A percentile compares a stretch with the other conserved stretches of the same genome.
phyloP scores from a whole-genome alignment of 176 grass and related monocot species.

The Pharus latifolius region DNA sequence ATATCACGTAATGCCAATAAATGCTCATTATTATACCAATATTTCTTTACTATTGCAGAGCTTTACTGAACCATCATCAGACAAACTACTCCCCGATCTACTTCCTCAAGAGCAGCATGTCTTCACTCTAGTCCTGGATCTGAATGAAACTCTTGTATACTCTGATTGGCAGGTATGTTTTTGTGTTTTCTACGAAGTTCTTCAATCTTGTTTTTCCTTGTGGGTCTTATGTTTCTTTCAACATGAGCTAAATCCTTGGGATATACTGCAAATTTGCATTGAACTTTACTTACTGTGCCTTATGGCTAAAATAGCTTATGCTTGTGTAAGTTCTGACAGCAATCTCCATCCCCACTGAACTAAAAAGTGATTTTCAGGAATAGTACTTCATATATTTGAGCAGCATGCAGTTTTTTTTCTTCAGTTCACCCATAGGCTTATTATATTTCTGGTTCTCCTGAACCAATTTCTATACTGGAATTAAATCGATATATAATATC shows the following conservation, averaged over 20 bases:
- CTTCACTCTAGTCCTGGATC: constrained; percentile 89
- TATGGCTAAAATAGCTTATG: neutral
- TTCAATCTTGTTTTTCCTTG: neutral
- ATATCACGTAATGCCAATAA: constrained; percentile 20
- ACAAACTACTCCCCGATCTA: constrained; percentile 96
- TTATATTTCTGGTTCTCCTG: neutral
- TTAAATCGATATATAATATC: neutral
- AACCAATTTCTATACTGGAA: neutral
- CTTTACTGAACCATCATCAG: constrained; percentile 94
- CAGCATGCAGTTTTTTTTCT: neutral
- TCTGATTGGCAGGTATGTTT: constrained; percentile 84
- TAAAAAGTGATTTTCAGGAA: neutral
- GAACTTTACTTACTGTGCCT: neutral
- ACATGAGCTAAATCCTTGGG: neutral
- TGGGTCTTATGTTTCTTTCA: neutral
- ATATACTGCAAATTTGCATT: neutral
- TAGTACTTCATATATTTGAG: neutral
- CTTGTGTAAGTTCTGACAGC: neutral
- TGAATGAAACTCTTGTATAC: constrained; percentile 95
- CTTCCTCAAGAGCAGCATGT: constrained; percentile 87
- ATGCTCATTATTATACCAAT: constrained; percentile 4
- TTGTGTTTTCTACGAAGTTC: neutral
- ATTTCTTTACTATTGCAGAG: constrained; percentile 31
- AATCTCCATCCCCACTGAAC: neutral
- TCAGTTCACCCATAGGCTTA: neutral